Conservation (phyloP, 768 basidiomycete genomes). For the Pluteus cervinus region DNA sequence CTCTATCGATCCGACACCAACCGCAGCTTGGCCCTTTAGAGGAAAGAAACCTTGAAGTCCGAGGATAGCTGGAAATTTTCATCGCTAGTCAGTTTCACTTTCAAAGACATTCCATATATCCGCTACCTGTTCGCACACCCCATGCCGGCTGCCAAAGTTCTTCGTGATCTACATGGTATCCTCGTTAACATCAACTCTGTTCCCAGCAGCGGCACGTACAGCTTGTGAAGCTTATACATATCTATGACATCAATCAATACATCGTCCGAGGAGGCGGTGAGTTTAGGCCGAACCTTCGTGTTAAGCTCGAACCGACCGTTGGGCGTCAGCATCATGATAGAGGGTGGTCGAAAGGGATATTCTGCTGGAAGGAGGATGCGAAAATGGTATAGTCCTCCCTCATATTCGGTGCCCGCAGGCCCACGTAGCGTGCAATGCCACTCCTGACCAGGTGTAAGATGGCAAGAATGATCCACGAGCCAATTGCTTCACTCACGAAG, state of each 20-base stretch:
- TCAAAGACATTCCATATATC: constrained; percentile 2
- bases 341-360: constrained; percentile 95
- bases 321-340: constrained; percentile 93
- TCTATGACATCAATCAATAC: constrained; percentile 34
- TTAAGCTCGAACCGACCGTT: constrained; percentile 96
- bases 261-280: constrained; percentile 2
- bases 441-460: constrained; percentile 35
- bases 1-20: constrained; percentile 85
- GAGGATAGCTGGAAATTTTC: constrained; percentile 56
- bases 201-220: constrained; percentile 42
- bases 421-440: constrained; percentile 99
- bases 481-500: constrained; percentile 51
- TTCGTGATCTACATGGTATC: constrained; percentile 68
- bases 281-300: constrained; percentile 63
- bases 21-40: constrained; percentile 79
- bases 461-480: not conserved
- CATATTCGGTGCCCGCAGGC: constrained; percentile 81
- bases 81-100: constrained; percentile 1
- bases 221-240: constrained; percentile 89
- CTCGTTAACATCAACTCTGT: constrained; percentile 1
- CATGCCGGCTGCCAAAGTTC: constrained; percentile 98
- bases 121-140: constrained; percentile 88
- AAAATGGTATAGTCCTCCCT: constrained; percentile 95
- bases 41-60: constrained; percentile 89
- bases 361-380: constrained; percentile 85